Percentiles rank a stretch among this genome's conserved stretches.
Conservation (phyloP, 2,329 filamentous ascomycete species). For the Ophiocordyceps camponoti-saundersi region DNA sequence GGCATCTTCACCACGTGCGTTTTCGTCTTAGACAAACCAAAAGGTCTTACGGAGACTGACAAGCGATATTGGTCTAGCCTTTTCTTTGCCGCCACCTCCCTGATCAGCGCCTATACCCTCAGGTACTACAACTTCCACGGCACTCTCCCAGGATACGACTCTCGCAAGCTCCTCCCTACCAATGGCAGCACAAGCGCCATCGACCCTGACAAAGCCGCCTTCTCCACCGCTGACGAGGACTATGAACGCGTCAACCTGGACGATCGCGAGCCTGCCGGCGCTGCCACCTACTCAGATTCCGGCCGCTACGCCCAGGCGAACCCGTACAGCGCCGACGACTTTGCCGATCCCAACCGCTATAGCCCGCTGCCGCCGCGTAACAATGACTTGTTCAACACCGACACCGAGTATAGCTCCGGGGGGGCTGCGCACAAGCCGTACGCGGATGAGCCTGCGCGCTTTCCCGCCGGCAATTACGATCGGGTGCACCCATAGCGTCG, state of each 20-base stretch:
- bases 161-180: conserved; percentile 19
- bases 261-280: conserved; percentile 26
- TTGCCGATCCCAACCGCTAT: conserved; percentile 21
- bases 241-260: conserved; percentile 45
- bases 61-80: conserved; percentile 20
- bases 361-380: conserved; percentile 18
- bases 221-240: conserved; percentile 49
- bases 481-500: conserved; percentile 20
- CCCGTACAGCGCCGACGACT: conserved; percentile 20
- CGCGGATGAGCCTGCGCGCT: conserved; percentile 31
- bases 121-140: conserved; percentile 46
- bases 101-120: conserved; percentile 42
- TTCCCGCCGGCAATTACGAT: conserved; percentile 41
- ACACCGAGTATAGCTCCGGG: conserved; percentile 29
- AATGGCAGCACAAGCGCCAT: conserved; percentile 28
- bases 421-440: conserved; percentile 24
- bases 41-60: neutral
- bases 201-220: conserved; percentile 52
- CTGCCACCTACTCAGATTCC: conserved; percentile 9
- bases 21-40: neutral
- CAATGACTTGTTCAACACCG: conserved; percentile 30
- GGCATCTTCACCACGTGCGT: conserved; percentile 47
- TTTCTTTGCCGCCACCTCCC: conserved; percentile 33
- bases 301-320: conserved; percentile 19
- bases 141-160: conserved; percentile 43